Base-by-base conservation (phyloP, 495 filamentous ascomycete genomes). In the Lophiostoma macrostomum region DNA sequence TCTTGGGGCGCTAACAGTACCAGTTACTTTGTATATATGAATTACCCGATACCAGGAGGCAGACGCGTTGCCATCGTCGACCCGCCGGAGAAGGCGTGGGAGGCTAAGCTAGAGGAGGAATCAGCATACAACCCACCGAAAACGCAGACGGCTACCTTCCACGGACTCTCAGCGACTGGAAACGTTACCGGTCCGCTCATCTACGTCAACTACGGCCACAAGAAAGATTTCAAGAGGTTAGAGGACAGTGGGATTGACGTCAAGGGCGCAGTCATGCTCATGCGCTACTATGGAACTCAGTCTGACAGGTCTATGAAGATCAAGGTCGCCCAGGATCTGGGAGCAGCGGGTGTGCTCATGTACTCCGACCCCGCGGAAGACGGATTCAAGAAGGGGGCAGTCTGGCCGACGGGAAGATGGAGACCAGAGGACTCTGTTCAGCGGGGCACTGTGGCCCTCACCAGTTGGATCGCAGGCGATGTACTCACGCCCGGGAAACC, bases 101-200 rank as follows among this genome's bases (percentile, higher is more conserved):
- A 85, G 58, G 93, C 91, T n/a, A 75, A 76, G 18, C 71, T 97
- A 29, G 91, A 98, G 60, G 93, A 96, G 71, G 74, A 81, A 23
- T 67, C 74, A 11, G 72, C 74, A 0, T 78, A 79, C 42, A 69
- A 74, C 5, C 73, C 80, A 52, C 67, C 57, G 18, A 61, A 78
- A 44, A 73, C 76, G 47, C 81, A 88, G 58, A 88, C 86, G 0
- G 73, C 74, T 22, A 80, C 79, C 12, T 99, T 95, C 58, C 93
- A 99, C 66, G 91, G 87, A 0, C 85, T 93, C 65, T 95, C 90
- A 11, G 86, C 84, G 61, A 79, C 87, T 6, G 93, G 91, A 19
- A 88, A 90, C 62, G 90, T 91, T 20, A 86, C 78, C n/a, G 93
- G 94, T 0, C 91, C 85, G n/a, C 68, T 99, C 44, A 79, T 99